Evolutionary conservation across 2,329 filamentous ascomycete genomes (phyloP).

Genomic region (Arthrobotrys entomopaga): DNA sequence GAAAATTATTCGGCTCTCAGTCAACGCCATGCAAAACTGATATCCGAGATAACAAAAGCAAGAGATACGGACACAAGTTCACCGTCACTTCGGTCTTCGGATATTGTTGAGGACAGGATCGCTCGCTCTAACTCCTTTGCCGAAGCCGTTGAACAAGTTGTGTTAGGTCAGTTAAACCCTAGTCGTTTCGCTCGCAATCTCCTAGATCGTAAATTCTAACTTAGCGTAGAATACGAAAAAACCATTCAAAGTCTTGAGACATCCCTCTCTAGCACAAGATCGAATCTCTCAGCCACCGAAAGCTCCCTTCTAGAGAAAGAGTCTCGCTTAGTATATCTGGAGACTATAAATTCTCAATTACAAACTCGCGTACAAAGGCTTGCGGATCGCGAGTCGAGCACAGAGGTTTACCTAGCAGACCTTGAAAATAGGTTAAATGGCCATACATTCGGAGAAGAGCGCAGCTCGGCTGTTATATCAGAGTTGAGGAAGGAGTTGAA

Average conservation of each 20-base stretch:
- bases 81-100: conserved; percentile 69
- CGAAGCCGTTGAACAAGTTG: conserved; percentile 92
- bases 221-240: conserved; percentile 84
- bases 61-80: conserved; percentile 74
- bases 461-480: conserved; percentile 82
- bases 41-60: conserved; percentile 89
- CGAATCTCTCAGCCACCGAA: conserved; percentile 84
- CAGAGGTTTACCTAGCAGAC: conserved; percentile 91
- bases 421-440: conserved; percentile 90
- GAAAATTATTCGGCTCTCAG: conserved; percentile 94
- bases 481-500: conserved; percentile 92
- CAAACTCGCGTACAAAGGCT: conserved; percentile 91
- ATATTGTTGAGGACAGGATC: conserved; percentile 83
- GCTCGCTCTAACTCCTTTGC: conserved; percentile 97
- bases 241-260: conserved; percentile 94
- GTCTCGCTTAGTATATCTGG: conserved; percentile 89
- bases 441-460: conserved; percentile 90
- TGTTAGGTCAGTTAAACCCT: conserved; percentile 66
- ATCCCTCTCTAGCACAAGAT: conserved; percentile 86
- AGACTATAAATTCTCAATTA: conserved; percentile 90
- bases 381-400: conserved; percentile 88
- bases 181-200: too few relatives aligned
- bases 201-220: conserved; percentile 4
- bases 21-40: conserved; percentile 92
- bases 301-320: conserved; percentile 90